Evolutionary conservation across 2,329 filamentous ascomycete genomes (phyloP).

Genomic region (Cercospora zeina): DNA sequence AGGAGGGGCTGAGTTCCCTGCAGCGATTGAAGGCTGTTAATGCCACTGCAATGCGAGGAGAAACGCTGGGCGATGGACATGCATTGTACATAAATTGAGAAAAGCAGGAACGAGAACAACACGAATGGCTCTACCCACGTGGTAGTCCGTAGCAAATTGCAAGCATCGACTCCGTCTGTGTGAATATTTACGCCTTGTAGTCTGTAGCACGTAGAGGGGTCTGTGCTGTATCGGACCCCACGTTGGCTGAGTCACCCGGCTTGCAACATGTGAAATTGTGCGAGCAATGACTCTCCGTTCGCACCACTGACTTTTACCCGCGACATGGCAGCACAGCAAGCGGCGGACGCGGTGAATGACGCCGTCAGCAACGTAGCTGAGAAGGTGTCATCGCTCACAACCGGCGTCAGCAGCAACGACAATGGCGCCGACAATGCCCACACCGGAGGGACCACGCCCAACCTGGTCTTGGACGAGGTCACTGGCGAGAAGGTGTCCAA

Average conservation of each 20-base stretch:
- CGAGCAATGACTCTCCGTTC: neutral
- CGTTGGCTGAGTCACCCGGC: conserved; percentile 1
- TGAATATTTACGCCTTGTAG: no score
- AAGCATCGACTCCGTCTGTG: neutral
- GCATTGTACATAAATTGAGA: neutral
- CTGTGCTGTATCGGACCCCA: neutral
- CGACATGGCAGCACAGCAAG: conserved; percentile 40
- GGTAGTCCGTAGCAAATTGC: neutral
- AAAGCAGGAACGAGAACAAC: neutral
- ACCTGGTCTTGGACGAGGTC: conserved; percentile 84
- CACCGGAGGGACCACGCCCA: conserved; percentile 30
- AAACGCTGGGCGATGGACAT: neutral
- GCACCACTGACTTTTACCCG: neutral
- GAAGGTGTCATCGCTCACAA: conserved; percentile 40
- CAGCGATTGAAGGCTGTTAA: neutral
- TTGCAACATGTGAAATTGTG: conserved; percentile 1
- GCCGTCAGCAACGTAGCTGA: conserved; percentile 40
- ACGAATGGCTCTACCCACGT: neutral
- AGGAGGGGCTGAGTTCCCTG: neutral
- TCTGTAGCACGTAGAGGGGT: neutral
- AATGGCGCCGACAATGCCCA: conserved; percentile 17
- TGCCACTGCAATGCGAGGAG: neutral
- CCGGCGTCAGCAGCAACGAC: conserved; percentile 34
- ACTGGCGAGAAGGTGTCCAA: conserved; percentile 76
- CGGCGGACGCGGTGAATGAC: conserved; percentile 43